These are phyloP conservation scores for Heterobasidion occidentale DNA, from an alignment of 1,284 basidiomycete species.

Conservation along the genomic window DNA sequence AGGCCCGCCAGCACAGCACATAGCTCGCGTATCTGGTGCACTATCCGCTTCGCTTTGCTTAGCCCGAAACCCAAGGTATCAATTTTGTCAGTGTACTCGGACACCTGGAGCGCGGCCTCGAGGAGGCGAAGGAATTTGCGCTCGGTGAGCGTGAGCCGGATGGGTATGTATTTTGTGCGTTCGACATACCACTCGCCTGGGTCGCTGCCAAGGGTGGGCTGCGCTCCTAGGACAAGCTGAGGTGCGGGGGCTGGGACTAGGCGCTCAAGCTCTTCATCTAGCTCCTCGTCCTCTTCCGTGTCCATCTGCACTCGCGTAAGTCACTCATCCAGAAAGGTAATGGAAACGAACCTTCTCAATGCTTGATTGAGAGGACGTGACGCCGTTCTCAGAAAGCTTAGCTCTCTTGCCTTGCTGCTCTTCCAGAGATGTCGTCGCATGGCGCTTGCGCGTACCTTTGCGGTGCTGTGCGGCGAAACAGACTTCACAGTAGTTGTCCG, in stretches of 20 bases:
- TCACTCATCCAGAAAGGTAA: neutral
- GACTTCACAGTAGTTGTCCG: slow-evolving; percentile 70
- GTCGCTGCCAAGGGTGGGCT: slow-evolving; percentile 45
- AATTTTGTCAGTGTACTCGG: slow-evolving; percentile 81
- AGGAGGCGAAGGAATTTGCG: slow-evolving; percentile 75
- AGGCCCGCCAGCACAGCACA: slow-evolving; percentile 79
- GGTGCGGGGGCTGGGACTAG: slow-evolving; percentile 21
- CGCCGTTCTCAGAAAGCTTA: slow-evolving; percentile 17
- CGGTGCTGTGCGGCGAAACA: slow-evolving; percentile 77
- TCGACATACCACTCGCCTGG: slow-evolving; percentile 80
- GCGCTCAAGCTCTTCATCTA: slow-evolving; percentile 33
- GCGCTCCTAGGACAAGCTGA: slow-evolving; percentile 28
- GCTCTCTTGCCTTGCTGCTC: slow-evolving; percentile 16
- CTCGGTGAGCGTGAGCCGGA: slow-evolving; percentile 63
- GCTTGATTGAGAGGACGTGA: slow-evolving; percentile 8
- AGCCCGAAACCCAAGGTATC: slow-evolving; percentile 67
- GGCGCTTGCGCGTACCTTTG: slow-evolving; percentile 66
- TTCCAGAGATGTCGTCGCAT: slow-evolving; percentile 44
- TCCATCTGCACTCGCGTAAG: slow-evolving; percentile 15
- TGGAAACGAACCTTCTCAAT: slow-evolving; percentile 18
- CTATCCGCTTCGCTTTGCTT: slow-evolving; percentile 74
- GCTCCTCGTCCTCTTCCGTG: slow-evolving; percentile 45
- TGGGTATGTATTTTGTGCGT: slow-evolving; percentile 67
- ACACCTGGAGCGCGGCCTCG: slow-evolving; percentile 72
- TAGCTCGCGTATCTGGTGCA: slow-evolving; percentile 73